Evolutionary conservation across 176 grass and related monocot species (phyloP).

Genomic region (Oryza coarctata): DNA sequence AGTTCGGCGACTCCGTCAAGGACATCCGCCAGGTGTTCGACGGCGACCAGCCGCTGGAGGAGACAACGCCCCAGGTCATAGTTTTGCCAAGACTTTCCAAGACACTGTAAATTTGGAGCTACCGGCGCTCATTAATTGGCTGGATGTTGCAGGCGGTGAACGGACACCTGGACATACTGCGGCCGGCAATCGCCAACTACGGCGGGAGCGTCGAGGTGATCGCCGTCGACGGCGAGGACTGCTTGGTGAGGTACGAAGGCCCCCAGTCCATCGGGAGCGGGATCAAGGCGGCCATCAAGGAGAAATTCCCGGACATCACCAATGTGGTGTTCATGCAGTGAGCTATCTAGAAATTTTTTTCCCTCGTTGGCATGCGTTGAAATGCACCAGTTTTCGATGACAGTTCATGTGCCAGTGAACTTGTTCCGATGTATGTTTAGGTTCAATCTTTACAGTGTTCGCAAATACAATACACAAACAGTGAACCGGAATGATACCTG

Average conservation of each 20-base stretch:
- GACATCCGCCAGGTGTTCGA: conserved; percentile 76
- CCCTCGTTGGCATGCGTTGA: not conserved
- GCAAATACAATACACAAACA: not conserved
- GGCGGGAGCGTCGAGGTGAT: conserved; percentile 82
- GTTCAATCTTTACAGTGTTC: not conserved
- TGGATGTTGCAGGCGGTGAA: conserved; percentile 73
- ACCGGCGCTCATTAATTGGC: not conserved
- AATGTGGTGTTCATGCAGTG: conserved; percentile 72
- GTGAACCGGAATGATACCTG: not conserved
- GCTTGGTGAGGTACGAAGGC: conserved; percentile 77
- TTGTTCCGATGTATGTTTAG: not conserved
- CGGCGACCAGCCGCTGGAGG: conserved; percentile 34
- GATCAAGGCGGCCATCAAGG: conserved; percentile 91
- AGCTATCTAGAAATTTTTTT: not conserved
- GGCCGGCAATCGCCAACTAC: conserved; percentile 87
- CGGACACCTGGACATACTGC: conserved; percentile 90
- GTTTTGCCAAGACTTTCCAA: not conserved
- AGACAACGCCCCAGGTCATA: conserved; percentile 60
- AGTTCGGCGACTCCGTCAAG: conserved; percentile 78
- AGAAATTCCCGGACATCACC: conserved; percentile 87
- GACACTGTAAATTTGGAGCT: not conserved
- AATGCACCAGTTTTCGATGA: not conserved
- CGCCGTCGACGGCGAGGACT: conserved; percentile 68
- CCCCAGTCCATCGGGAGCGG: conserved; percentile 82
- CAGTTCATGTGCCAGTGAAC: not conserved